Percentiles rank a stretch among this genome's conserved stretches.
Evolutionary conservation across 2,329 filamentous ascomycete species (phyloP).

Genomic region (Fusarium compactum): DNA sequence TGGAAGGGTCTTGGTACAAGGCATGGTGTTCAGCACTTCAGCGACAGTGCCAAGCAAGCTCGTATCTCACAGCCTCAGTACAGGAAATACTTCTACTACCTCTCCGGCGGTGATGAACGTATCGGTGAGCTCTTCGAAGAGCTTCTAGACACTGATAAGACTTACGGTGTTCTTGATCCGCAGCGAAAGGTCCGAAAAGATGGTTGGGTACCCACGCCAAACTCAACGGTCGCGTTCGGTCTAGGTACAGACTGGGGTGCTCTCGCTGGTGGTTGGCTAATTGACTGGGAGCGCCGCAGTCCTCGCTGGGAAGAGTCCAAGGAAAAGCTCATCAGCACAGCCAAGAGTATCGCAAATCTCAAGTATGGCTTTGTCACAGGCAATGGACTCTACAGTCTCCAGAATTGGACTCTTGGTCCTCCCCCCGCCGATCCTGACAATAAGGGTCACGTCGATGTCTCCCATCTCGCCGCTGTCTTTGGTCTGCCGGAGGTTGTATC

Average conservation of each 20-base stretch:
- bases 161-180: conserved; percentile 66
- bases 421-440: conserved; percentile 66
- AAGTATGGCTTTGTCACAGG: conserved; percentile 71
- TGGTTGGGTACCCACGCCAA: conserved; percentile 59
- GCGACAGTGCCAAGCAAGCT: conserved; percentile 71
- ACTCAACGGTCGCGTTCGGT: conserved; percentile 60
- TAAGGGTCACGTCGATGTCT: conserved; percentile 62
- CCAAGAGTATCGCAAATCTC: conserved; percentile 64
- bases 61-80: conserved; percentile 69
- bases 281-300: conserved; percentile 70
- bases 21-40: conserved; percentile 72
- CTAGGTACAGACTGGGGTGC: conserved; percentile 71
- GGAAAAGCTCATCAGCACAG: conserved; percentile 61
- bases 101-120: conserved; percentile 69
- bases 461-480: conserved; percentile 69
- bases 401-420: conserved; percentile 62
- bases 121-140: conserved; percentile 66
- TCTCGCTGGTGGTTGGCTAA: conserved; percentile 67
- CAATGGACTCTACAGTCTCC: conserved; percentile 63
- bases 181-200: conserved; percentile 69
- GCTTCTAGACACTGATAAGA: conserved; percentile 63
- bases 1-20: conserved; percentile 71
- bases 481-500: conserved; percentile 69
- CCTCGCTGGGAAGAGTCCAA: conserved; percentile 65
- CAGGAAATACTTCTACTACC: conserved; percentile 66